phyloP scores from a whole-genome alignment of 2,329 filamentous ascomycete species.

The Ascosphaera apis region DNA sequence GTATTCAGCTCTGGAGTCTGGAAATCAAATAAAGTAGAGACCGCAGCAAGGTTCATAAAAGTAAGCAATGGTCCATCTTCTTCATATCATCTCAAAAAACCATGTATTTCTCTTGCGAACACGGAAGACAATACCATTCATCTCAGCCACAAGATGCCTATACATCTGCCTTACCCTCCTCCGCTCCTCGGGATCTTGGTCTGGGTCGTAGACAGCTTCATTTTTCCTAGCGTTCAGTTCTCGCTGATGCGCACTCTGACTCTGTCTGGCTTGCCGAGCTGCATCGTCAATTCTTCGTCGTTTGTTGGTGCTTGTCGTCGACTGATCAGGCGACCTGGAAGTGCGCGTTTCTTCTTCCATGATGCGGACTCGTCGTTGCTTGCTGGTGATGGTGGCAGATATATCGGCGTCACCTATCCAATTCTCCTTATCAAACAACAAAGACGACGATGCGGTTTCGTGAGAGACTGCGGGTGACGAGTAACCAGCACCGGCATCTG shows the following conservation, averaged over 20 bases:
- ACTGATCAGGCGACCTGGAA: constrained; percentile 2
- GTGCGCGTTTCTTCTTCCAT: constrained; percentile 7
- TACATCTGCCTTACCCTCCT: constrained; percentile 45
- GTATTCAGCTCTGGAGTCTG: constrained; percentile 50
- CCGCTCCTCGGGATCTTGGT: constrained; percentile 50
- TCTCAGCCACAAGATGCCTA: constrained; percentile 34
- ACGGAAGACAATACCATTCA: constrained; percentile 36
- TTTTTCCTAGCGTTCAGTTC: constrained; percentile 11
- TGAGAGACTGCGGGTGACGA: neutral
- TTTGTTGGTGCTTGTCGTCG: constrained; percentile 5
- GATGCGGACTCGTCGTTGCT: constrained; percentile 13
- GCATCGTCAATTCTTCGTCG: constrained; percentile 5
- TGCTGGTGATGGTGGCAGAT: neutral
- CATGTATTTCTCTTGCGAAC: too few species aligned
- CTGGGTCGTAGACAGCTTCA: constrained; percentile 44
- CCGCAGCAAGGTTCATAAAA: neutral
- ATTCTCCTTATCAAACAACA: constrained; percentile 27
- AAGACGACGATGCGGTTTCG: constrained; percentile 11
- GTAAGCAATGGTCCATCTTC: neutral
- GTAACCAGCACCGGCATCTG: too few species aligned
- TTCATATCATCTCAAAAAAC: too few species aligned
- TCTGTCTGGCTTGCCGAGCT: neutral
- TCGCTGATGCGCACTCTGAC: constrained; percentile 3
- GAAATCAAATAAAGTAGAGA: constrained; percentile 1
- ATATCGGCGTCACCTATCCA: too few species aligned